A percentile compares a stretch with the other conserved stretches of the same genome.
Conservation (phyloP, 1,139 yeast genomes). For the Suhomyces terraborum region DNA sequence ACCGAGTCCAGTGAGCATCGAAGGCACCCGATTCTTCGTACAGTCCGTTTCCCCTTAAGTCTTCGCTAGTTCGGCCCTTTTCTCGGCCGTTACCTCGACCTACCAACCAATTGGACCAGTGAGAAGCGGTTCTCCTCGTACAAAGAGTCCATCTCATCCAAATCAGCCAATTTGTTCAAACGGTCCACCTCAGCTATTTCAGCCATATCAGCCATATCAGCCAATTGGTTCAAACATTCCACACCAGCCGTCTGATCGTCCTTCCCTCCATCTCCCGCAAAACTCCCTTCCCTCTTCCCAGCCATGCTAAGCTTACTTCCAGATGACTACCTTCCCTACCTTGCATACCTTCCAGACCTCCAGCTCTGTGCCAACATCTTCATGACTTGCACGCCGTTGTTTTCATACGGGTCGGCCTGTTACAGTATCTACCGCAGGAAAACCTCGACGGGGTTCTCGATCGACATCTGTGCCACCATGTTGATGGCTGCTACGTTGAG, state of each 20-base stretch:
- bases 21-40: too few relatives aligned
- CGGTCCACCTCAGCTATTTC: too few relatives aligned
- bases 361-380: conserved; percentile 44
- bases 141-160: too few relatives aligned
- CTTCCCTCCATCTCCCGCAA: background rate
- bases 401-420: conserved; percentile 85
- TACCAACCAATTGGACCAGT: too few relatives aligned
- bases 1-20: too few relatives aligned
- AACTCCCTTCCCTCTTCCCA: background rate
- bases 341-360: conserved; percentile 47
- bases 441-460: conserved; percentile 76
- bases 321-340: conserved; percentile 28
- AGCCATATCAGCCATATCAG: background rate
- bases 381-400: conserved; percentile 74
- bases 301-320: conserved; percentile 21
- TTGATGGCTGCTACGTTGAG: conserved; percentile 72
- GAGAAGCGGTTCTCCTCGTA: too few relatives aligned
- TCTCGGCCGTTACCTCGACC: too few relatives aligned
- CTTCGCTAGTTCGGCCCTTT: too few relatives aligned
- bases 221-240: background rate
- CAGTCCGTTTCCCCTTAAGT: too few relatives aligned
- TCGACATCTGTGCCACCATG: conserved; percentile 92
- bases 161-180: too few relatives aligned
- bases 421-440: conserved; percentile 62
- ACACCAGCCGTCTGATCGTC: background rate